Evolutionary conservation across 2,329 filamentous ascomycete species (phyloP), one percentile per base, ranked within the genome.

Genomic region (Neurospora sp.): DNA sequence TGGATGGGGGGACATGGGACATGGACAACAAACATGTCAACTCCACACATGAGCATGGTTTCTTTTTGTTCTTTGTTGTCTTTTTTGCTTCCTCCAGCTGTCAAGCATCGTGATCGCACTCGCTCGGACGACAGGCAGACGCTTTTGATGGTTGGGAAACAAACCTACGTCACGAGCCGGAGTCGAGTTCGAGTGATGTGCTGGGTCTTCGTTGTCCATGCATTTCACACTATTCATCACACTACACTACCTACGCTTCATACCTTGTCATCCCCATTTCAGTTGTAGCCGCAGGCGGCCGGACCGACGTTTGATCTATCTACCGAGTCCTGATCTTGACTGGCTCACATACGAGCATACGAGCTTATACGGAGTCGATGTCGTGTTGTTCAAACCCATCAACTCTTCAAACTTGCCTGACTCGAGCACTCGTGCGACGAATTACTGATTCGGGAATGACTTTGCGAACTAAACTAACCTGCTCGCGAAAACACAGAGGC

Each of bases 401-500:
- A 28, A 28, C 28, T 28, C 17, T 8, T n/a, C 23, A 15, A 33
- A 17, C 11, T 15, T 41, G 15, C 6, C 15, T 36, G 12, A 62
- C 52, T 36, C 15, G 3, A 36, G 8, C 6, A 62, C 12, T 33
- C 2, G 11, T 36, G 28, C 28, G 52, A 62, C 10, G 1, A 36
- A 10, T 33, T 62, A 62, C 52, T 17, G 12, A 17, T 33, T 36
- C 8, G 1, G 28, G 6, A n/a, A 36, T 17, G 15, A n/a, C 1
- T 17, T 62, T 33, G 52, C 52, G 23, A 62, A 36, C 33, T 36
- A 36, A 41, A 41, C 40, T 41, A 41, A 41, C 40, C 4, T 3
- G 4, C 6, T 41, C 15, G 4, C 40, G 37, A 43, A 66, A 40
- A 68, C 43, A 69, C 71, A 87, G 84, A 74, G 86, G 86, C 73